Conservation (phyloP, 2,329 filamentous ascomycete species). For the Fusarium sp. region DNA sequence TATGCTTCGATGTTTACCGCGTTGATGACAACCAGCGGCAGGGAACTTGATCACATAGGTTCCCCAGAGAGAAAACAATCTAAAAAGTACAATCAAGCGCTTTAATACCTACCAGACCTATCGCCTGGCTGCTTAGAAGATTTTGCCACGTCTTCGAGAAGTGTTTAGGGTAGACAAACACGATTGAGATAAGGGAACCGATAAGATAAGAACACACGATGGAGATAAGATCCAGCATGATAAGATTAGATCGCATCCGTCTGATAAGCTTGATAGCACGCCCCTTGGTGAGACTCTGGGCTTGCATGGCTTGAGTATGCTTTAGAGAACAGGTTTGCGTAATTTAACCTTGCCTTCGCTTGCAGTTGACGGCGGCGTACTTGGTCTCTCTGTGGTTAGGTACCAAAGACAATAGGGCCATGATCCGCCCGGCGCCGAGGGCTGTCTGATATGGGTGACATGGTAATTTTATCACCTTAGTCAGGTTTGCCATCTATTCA, state of each 20-base stretch:
- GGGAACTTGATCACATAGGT: too few species aligned
- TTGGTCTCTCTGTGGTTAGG: background rate
- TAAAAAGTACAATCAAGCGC: fast-evolving
- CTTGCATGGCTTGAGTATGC: background rate
- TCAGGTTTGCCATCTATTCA: background rate
- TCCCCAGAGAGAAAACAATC: too few species aligned
- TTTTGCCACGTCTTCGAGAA: background rate
- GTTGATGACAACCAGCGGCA: too few species aligned
- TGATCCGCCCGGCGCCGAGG: background rate
- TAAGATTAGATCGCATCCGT: background rate
- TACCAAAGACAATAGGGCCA: background rate
- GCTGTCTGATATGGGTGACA: background rate
- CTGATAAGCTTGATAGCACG: background rate
- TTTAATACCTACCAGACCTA: too few species aligned
- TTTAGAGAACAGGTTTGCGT: background rate
- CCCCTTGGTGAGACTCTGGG: background rate
- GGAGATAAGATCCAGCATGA: background rate
- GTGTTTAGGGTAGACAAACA: background rate
- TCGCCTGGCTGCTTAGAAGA: background rate
- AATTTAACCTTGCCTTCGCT: background rate
- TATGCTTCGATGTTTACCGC: too few species aligned
- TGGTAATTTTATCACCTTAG: background rate
- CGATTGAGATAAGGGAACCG: background rate
- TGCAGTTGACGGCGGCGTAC: background rate
- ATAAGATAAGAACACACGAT: background rate